Conservation (phyloP, 2,329 filamentous ascomycete species). For the Fonsecaea multimorphosa region DNA sequence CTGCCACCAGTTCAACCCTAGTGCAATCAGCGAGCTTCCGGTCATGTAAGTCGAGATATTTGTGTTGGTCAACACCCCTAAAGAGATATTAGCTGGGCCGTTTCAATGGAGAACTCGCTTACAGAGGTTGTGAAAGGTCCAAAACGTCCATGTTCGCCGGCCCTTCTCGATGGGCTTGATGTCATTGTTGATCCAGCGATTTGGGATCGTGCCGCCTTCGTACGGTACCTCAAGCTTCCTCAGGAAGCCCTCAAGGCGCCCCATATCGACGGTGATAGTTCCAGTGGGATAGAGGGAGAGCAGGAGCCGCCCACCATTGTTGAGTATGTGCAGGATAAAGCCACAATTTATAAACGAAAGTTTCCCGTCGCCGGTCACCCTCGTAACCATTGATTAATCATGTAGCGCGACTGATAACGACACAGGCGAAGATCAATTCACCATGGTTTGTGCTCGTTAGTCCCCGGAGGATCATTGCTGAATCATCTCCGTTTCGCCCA, state of each 20-base stretch:
- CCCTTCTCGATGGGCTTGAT: conserved; percentile 73
- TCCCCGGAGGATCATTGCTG: not conserved
- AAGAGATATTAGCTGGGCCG: conserved; percentile 52
- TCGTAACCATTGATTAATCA: conserved; percentile 8
- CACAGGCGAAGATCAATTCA: not conserved
- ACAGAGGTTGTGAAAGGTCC: conserved; percentile 66
- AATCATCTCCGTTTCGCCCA: not conserved
- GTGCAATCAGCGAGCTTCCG: conserved; percentile 45
- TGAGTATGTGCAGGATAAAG: not conserved
- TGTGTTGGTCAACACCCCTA: conserved; percentile 48
- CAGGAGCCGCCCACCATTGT: not conserved
- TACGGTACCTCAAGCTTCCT: conserved; percentile 40
- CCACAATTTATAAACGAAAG: not conserved
- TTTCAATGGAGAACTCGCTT: conserved; percentile 25
- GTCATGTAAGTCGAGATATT: conserved; percentile 43
- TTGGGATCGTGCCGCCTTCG: conserved; percentile 37
- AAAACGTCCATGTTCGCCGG: conserved; percentile 80
- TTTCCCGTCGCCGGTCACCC: not conserved
- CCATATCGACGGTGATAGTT: conserved; percentile 3
- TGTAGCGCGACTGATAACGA: conserved; percentile 4
- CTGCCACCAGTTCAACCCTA: conserved; percentile 87
- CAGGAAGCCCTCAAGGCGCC: conserved; percentile 17
- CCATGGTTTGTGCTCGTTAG: not conserved
- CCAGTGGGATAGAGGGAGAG: not conserved
- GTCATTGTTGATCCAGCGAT: conserved; percentile 56